Evolutionary conservation across 2,329 filamentous ascomycete genomes (phyloP).

Genomic region (Venturia pyrina): DNA sequence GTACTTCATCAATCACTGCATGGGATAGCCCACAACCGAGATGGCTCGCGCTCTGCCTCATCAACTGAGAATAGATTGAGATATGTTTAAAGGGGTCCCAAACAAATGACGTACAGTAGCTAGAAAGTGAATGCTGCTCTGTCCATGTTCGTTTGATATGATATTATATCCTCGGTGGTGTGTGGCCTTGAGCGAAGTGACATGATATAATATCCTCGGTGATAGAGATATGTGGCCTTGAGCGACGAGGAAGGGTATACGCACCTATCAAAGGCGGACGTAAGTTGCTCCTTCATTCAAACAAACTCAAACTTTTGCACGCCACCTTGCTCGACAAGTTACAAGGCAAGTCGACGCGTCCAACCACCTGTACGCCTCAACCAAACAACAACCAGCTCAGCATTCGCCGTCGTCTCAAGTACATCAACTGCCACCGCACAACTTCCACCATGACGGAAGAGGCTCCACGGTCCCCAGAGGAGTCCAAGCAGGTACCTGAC

Average conservation of each 20-base stretch:
- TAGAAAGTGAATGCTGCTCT: neutral
- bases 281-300: too few species aligned
- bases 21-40: too few species aligned
- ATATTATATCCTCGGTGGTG: too few species aligned
- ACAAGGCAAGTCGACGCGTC: neutral
- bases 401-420: neutral
- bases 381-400: neutral
- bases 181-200: too few species aligned
- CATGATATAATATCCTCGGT: too few species aligned
- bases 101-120: neutral
- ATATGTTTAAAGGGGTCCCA: too few species aligned
- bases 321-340: neutral
- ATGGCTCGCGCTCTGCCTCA: neutral
- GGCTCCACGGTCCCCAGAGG: neutral
- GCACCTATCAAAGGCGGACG: too few species aligned
- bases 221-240: too few species aligned
- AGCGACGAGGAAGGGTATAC: too few species aligned
- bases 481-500: slow-evolving; percentile 10
- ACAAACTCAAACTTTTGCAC: neutral
- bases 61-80: neutral
- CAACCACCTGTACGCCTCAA: neutral
- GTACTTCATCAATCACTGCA: neutral
- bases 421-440: neutral
- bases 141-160: too few species aligned
- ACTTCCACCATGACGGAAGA: slow-evolving; percentile 5